Evolutionary conservation across 1,284 basidiomycete genomes (phyloP).

Genomic region (Pholiota adiposa): DNA sequence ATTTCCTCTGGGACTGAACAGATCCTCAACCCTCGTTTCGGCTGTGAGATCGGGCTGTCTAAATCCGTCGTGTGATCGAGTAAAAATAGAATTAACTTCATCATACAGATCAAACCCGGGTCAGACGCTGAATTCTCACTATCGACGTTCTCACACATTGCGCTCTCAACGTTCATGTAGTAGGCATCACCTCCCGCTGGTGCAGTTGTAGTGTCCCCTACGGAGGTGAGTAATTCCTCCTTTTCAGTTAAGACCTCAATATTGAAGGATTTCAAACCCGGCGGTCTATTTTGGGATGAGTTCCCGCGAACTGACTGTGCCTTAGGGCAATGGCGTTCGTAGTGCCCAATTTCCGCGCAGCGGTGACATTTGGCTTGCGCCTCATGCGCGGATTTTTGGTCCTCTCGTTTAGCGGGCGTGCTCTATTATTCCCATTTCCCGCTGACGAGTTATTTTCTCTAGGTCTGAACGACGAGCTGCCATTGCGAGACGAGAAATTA

Average conservation of each 20-base stretch:
- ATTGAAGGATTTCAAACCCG: conserved; percentile 6
- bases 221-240: neutral
- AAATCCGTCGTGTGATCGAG: neutral
- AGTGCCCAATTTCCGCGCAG: conserved; percentile 5
- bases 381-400: neutral
- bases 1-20: neutral
- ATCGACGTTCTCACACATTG: neutral
- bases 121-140: too few species aligned
- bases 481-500: neutral
- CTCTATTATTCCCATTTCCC: too few species aligned
- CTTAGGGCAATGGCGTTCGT: conserved; percentile 1
- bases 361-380: neutral
- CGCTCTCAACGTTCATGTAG: conserved; percentile 1
- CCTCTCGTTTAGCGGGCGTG: neutral
- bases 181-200: neutral
- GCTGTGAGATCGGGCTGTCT: neutral
- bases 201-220: neutral
- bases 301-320: neutral
- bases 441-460: neutral
- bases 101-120: neutral
- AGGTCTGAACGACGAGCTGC: neutral
- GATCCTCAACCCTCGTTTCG: neutral
- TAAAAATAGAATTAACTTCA: neutral
- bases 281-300: neutral
- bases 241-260: conserved; percentile 1